Base-by-base conservation (phyloP, 2,329 filamentous ascomycete species). In the Ascochyta koolunga region DNA sequence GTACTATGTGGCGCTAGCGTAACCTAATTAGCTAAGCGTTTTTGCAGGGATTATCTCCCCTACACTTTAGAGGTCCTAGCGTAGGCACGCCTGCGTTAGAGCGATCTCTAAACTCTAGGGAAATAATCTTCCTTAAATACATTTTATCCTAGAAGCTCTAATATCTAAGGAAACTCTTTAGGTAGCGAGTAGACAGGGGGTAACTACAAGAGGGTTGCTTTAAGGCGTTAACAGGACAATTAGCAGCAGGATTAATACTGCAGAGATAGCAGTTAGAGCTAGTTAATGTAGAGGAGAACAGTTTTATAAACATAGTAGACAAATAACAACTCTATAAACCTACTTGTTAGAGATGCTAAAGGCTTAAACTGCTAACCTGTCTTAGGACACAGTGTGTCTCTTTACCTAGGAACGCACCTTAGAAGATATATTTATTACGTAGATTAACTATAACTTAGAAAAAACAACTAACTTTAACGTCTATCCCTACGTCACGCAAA, bases 151-250 rank as follows among this genome's bases (percentile, higher is more conserved):
- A 7, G 16, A 16, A 2, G 9, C 19, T 44, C 29, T 7, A 9
- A 33, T 1, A 33, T 33, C 21, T 37, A 16, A 29, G 31, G 37
- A 58, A 11, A 47, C 19, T 31, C 15, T 10, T n/a, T 19, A 15
- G 39, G 24, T 59, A 1, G 42, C 22, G 18, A 52, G 27, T 39
- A 48, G 41, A 40, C 49, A 57, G 16, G 42, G 57, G 40, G 54
- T 25, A 46, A 48, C 38, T 42, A 33, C 27, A 39, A 29, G 51
- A 49, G 41, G 35, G 45, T 47, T 29, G 38, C 50, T 59, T 44
- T 15, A 50, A 39, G 16, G 37, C 52, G 45, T 47, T 43, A 42
- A 56, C 35, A 27, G 46, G 54, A 61, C 24, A 48, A 59, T 50
- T 41, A 37, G 57, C 33, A 56, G 49, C 33, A 45, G 50, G 19